Conservation (phyloP, 441 rosid genomes). For the Brassica balearica region DNA sequence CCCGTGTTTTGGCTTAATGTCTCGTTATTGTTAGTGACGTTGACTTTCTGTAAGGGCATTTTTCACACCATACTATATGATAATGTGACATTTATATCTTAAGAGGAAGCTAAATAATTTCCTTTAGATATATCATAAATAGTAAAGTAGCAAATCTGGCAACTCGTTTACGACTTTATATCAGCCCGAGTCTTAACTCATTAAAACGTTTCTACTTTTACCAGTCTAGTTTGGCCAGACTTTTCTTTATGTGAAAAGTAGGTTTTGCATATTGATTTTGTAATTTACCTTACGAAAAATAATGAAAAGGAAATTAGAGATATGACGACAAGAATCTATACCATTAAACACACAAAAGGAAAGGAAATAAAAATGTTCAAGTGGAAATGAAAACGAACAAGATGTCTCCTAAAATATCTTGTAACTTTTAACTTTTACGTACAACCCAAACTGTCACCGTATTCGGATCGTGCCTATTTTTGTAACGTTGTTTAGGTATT, state of each 20-base stretch:
- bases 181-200: background rate
- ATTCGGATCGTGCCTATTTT: background rate
- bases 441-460: constrained; percentile 22
- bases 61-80: background rate
- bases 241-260: constrained; percentile 11
- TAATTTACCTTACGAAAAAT: background rate
- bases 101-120: background rate
- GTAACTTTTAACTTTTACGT: constrained; percentile 22
- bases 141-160: background rate
- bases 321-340: constrained; percentile 32
- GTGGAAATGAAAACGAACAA: constrained; percentile 17
- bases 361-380: background rate
- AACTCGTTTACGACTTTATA: background rate
- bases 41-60: constrained; percentile 2
- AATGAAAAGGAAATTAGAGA: background rate
- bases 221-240: background rate
- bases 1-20: background rate
- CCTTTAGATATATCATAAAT: background rate
- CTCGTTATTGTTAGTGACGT: constrained; percentile 7
- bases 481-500: background rate
- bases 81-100: constrained; percentile 1
- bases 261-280: constrained; percentile 11
- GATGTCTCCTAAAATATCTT: background rate
- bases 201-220: background rate
- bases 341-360: background rate